Evolutionary conservation across 345 rosid genomes (phyloP).

Genomic region (Durio zibethinus): DNA sequence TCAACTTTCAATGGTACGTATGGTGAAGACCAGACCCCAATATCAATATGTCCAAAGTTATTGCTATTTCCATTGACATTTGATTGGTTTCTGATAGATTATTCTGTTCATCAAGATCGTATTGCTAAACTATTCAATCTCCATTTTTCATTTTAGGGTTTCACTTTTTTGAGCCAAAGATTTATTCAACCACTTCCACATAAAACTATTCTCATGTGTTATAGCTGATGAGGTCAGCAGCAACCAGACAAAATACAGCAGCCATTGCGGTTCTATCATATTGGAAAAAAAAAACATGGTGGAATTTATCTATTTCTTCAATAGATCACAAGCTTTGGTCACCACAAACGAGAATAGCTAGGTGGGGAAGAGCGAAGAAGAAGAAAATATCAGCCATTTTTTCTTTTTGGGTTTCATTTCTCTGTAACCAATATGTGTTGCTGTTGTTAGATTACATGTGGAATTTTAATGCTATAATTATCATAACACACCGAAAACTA

Average conservation of each 20-base stretch:
- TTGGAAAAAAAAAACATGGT: not conserved
- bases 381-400: constrained; percentile 1
- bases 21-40: too few relatives aligned
- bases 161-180: not conserved
- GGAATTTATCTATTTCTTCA: not conserved
- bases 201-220: not conserved
- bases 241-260: not conserved
- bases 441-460: constrained; percentile 1
- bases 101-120: not conserved
- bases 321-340: not conserved
- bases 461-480: constrained; percentile 7
- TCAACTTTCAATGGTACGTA: not conserved
- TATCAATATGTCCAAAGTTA: not conserved
- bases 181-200: not conserved
- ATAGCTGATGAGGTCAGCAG: constrained; percentile 2
- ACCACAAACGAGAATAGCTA: not conserved
- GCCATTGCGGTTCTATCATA: not conserved
- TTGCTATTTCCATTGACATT: not conserved
- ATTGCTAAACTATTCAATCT: not conserved
- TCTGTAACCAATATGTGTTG: not conserved
- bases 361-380: not conserved
- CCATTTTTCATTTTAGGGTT: not conserved
- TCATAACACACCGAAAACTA: not conserved
- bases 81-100: not conserved
- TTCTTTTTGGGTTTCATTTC: not conserved